These are phyloP conservation scores for Reticulascus tulasneorum DNA, from an alignment of 2,329 filamentous ascomycete species.

Conservation along the genomic window DNA sequence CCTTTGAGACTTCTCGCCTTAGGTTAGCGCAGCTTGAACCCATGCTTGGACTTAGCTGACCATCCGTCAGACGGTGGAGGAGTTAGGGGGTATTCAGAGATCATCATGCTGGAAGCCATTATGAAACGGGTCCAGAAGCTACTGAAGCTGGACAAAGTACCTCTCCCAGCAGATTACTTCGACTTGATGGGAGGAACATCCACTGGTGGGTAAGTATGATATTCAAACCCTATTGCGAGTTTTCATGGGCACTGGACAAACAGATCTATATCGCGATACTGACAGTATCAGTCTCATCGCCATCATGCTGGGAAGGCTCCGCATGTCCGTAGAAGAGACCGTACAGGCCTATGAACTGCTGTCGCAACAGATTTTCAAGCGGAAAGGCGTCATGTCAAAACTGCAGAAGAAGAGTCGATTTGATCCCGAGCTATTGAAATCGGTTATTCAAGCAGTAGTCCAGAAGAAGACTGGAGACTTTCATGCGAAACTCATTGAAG, in stretches of 20 bases:
- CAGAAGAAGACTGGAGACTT: slow-evolving; percentile 8
- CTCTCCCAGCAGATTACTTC: slow-evolving; percentile 20
- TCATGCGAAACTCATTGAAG: neutral
- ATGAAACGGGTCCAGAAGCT: slow-evolving; percentile 17
- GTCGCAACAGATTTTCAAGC: slow-evolving; percentile 6
- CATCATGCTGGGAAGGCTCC: slow-evolving; percentile 36
- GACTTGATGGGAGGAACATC: slow-evolving; percentile 24
- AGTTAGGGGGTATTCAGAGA: slow-evolving; percentile 23
- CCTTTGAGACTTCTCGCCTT: too few species aligned
- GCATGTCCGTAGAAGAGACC: slow-evolving; percentile 34
- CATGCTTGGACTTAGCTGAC: too few species aligned
- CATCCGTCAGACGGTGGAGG: slow-evolving; percentile 24
- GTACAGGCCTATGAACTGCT: slow-evolving; percentile 22
- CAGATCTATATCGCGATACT: too few species aligned
- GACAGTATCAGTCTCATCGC: slow-evolving; percentile 27
- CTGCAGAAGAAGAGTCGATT: slow-evolving; percentile 16
- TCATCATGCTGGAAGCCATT: slow-evolving; percentile 22
- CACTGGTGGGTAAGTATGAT: slow-evolving; percentile 21
- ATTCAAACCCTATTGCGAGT: slow-evolving; percentile 2
- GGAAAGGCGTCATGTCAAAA: slow-evolving; percentile 8
- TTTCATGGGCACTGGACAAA: too few species aligned
- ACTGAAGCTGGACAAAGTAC: slow-evolving; percentile 14
- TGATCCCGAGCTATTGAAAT: slow-evolving; percentile 22
- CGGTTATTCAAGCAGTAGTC: slow-evolving; percentile 13
- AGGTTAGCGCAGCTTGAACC: too few species aligned